These are phyloP conservation scores for Amanita jacksonii DNA, from an alignment of 768 basidiomycete genomes.

Conservation along the genomic window DNA sequence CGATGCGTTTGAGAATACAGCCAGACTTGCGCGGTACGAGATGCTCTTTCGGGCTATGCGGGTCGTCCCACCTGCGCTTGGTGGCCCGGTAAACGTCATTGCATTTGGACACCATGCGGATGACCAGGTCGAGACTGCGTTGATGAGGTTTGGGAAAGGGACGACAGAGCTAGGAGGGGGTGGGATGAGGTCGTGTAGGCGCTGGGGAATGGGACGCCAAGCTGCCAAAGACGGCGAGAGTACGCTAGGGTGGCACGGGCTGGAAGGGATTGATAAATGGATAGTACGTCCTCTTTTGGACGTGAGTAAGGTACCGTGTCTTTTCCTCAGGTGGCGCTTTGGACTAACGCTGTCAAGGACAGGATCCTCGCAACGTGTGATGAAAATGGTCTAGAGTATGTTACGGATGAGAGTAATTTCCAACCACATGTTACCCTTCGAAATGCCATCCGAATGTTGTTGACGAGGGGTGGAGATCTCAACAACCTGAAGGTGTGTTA, in stretches of 20 bases:
- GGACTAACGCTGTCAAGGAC: constrained; percentile 34
- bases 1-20: constrained; percentile 41
- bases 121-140: constrained; percentile 75
- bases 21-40: constrained; percentile 51
- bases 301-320: constrained; percentile 50
- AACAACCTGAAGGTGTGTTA: constrained; percentile 13
- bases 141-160: constrained; percentile 58
- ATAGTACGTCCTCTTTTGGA: constrained; percentile 62
- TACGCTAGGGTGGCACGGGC: constrained; percentile 32
- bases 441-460: constrained; percentile 56
- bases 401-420: constrained; percentile 63
- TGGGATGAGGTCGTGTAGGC: constrained; percentile 57
- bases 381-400: constrained; percentile 47
- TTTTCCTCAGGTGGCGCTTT: neutral
- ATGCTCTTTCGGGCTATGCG: constrained; percentile 31
- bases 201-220: constrained; percentile 71
- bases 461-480: constrained; percentile 14
- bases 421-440: constrained; percentile 64
- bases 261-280: constrained; percentile 56
- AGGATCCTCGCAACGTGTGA: constrained; percentile 76
- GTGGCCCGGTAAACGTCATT: constrained; percentile 28
- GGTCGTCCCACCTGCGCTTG: neutral
- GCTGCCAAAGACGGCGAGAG: constrained; percentile 15
- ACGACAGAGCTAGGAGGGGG: constrained; percentile 47
- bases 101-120: constrained; percentile 74